Evolutionary conservation across 1,139 yeast genomes (phyloP).

Genomic region (Yamadazyma friedrichii): DNA sequence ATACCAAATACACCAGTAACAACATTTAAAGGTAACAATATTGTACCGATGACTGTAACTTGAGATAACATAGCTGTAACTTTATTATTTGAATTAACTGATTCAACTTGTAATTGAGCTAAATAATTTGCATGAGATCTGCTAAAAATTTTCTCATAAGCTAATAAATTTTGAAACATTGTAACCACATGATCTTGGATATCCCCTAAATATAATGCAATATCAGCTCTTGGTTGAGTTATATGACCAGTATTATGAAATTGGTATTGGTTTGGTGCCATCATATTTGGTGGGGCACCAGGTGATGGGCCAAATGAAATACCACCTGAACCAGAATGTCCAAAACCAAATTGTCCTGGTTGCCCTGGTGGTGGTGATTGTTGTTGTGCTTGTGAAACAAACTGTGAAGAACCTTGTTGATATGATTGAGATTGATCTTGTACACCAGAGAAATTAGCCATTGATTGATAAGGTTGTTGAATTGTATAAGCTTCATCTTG

Average conservation of each 20-base stretch:
- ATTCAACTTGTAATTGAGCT: constrained; percentile 92
- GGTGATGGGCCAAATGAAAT: constrained; percentile 22
- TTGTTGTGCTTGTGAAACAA: background rate
- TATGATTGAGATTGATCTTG: constrained; percentile 4
- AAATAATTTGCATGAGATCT: constrained; percentile 89
- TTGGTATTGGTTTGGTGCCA: constrained; percentile 18
- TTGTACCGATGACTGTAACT: constrained; percentile 87
- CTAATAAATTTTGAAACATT: constrained; percentile 85
- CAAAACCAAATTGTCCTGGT: constrained; percentile 12
- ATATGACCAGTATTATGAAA: constrained; percentile 17
- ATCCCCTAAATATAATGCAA: constrained; percentile 89
- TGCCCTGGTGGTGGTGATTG: constrained; percentile 6
- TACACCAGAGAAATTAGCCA: constrained; percentile 10
- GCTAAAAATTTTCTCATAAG: constrained; percentile 90
- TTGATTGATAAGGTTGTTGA: constrained; percentile 10
- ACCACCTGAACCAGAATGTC: constrained; percentile 18
- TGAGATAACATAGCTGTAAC: constrained; percentile 86
- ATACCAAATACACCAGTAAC: constrained; percentile 94
- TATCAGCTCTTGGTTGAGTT: constrained; percentile 77
- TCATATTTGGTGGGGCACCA: constrained; percentile 18
- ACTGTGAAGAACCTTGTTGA: background rate
- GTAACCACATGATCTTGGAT: constrained; percentile 97
- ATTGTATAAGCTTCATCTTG: constrained; percentile 55
- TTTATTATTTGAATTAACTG: constrained; percentile 78
- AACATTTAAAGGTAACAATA: constrained; percentile 84